A percentile compares a stretch with the other conserved stretches of the same genome.
These are phyloP conservation scores for Ceriops zippeliana DNA, from an alignment of 345 rosid species.

Conservation along the genomic window DNA sequence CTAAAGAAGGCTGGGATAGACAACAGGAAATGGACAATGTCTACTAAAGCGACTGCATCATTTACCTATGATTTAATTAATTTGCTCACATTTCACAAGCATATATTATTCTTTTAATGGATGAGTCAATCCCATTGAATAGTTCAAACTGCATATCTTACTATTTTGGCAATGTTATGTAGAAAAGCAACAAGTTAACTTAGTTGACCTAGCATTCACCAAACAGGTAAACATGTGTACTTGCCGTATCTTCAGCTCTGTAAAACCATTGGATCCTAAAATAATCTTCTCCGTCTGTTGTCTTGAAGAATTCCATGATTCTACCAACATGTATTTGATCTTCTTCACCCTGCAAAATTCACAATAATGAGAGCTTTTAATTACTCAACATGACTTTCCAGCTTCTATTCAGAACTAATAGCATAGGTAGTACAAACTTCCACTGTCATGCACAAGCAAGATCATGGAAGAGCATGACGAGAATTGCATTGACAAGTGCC, in stretches of 20 bases:
- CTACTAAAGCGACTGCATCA: no score
- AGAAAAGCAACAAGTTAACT: conserved; percentile 15
- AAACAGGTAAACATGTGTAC: conserved; percentile 25
- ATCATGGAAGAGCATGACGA: not conserved
- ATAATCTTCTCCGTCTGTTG: conserved; percentile 64
- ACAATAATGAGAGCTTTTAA: conserved; percentile 8
- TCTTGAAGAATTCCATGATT: conserved; percentile 73
- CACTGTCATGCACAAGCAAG: conserved; percentile 4
- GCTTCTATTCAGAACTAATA: not conserved
- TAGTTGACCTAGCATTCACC: conserved; percentile 12
- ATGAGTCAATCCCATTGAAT: no score
- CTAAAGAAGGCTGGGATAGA: no score
- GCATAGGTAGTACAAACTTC: not conserved
- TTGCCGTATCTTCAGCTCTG: conserved; percentile 84
- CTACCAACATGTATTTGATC: conserved; percentile 57
- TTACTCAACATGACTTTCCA: not conserved
- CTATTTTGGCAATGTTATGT: not conserved
- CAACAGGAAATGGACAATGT: no score
- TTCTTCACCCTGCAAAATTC: conserved; percentile 61
- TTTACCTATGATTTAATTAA: no score
- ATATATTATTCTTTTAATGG: no score
- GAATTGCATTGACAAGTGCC: not conserved
- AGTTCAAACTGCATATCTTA: no score
- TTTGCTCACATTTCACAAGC: no score
- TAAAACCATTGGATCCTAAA: conserved; percentile 96